Percentiles rank a stretch among this genome's conserved stretches.
Conservation (phyloP, 192 early-diverging fungal species). For the Umbelopsis ramanniana region DNA sequence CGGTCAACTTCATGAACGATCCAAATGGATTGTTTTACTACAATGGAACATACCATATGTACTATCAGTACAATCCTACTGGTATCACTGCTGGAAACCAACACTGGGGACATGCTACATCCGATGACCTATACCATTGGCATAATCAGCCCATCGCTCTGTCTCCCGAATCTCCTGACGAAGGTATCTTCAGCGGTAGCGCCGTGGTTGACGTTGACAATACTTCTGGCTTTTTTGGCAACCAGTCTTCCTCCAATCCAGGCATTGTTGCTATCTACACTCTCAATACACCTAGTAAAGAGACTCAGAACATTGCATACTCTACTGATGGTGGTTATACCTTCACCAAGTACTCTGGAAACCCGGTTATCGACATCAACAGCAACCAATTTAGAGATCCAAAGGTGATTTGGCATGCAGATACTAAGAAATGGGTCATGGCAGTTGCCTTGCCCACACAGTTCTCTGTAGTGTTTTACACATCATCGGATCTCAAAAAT, state of each 20-base stretch:
- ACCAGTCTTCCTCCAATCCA: background rate
- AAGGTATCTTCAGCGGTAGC: background rate
- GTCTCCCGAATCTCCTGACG: background rate
- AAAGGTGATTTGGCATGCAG: background rate
- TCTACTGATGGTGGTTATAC: background rate
- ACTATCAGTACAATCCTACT: background rate
- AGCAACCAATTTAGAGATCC: conserved; percentile 2
- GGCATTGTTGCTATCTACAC: background rate
- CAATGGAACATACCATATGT: background rate
- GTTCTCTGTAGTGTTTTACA: background rate
- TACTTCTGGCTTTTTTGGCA: background rate
- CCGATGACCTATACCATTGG: background rate
- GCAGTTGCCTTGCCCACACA: background rate
- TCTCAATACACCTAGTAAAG: background rate
- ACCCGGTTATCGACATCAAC: background rate
- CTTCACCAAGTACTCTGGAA: conserved; percentile 4
- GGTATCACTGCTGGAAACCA: background rate
- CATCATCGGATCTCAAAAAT: background rate
- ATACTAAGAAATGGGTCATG: background rate
- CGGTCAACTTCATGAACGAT: background rate
- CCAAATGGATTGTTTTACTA: background rate
- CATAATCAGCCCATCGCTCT: background rate
- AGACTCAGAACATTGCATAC: background rate
- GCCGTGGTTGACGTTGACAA: background rate
- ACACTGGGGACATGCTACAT: background rate